A percentile compares a stretch with the other conserved stretches of the same genome.
Evolutionary conservation across 2,329 filamentous ascomycete genomes (phyloP).

Genomic region (Stachybotrys chartarum): DNA sequence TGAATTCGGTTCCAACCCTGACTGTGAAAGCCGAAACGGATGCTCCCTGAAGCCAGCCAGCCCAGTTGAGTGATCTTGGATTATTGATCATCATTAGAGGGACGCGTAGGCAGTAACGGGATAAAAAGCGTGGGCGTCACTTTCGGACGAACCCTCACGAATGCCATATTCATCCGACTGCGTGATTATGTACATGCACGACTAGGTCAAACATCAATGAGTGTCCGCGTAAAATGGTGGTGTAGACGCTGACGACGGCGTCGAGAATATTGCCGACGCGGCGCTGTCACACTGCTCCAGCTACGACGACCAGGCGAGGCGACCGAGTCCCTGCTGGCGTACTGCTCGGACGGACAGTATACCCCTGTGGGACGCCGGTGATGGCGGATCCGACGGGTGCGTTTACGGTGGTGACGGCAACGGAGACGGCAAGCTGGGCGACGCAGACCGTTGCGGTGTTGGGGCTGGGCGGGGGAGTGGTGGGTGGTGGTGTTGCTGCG

Average conservation of each 20-base stretch:
- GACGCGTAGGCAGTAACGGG: too few relatives aligned
- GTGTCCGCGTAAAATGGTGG: too few relatives aligned
- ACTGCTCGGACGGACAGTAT: neutral
- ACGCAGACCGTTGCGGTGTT: neutral
- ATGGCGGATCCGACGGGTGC: neutral
- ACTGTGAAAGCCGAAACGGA: too few relatives aligned
- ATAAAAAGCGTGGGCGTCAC: too few relatives aligned
- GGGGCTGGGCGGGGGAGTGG: neutral
- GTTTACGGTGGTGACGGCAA: neutral
- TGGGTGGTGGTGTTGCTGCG: neutral
- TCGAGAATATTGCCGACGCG: neutral
- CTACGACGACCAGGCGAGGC: neutral
- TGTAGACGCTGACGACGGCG: neutral
- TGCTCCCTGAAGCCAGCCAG: too few relatives aligned
- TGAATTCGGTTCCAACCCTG: too few relatives aligned
- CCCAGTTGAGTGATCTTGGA: too few relatives aligned
- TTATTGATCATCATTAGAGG: too few relatives aligned
- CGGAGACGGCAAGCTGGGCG: neutral
- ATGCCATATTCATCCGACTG: too few relatives aligned
- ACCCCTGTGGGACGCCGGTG: neutral
- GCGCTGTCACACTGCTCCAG: neutral
- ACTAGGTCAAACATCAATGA: too few relatives aligned
- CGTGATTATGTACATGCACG: too few relatives aligned
- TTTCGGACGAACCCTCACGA: too few relatives aligned
- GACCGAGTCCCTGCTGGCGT: neutral